Conservation (phyloP, 1,284 basidiomycete species). For the Pseudozyma sp. region DNA sequence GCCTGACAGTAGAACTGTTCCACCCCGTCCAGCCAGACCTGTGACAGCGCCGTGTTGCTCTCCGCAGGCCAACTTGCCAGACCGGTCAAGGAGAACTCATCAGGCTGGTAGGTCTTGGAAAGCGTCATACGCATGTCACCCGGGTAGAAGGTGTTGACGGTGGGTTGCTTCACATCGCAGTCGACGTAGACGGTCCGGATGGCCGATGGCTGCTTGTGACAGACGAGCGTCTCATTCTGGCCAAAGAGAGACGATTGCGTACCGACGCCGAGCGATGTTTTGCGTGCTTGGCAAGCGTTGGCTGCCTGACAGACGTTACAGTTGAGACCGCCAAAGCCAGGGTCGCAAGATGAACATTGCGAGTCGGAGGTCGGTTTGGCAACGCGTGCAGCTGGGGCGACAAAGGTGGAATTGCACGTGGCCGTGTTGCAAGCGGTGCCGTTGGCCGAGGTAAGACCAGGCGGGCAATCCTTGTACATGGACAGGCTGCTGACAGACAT, state of each 20-base stretch:
- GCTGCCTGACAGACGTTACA: constrained; percentile 58
- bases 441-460: constrained; percentile 45
- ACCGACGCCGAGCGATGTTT: constrained; percentile 23
- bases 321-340: constrained; percentile 57
- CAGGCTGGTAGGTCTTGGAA: constrained; percentile 47
- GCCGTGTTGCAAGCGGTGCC: constrained; percentile 50
- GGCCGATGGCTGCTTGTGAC: constrained; percentile 55
- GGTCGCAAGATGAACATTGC: constrained; percentile 47
- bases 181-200: constrained; percentile 51
- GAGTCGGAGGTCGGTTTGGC: constrained; percentile 33
- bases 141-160: constrained; percentile 50
- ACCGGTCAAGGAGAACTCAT: constrained; percentile 43
- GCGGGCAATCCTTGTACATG: constrained; percentile 53
- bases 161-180: constrained; percentile 48
- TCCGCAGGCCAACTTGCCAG: constrained; percentile 46
- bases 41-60: constrained; percentile 49
- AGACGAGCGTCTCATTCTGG: constrained; percentile 44
- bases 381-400: constrained; percentile 36
- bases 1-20: constrained; percentile 65
- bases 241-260: constrained; percentile 29
- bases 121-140: constrained; percentile 55
- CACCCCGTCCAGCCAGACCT: constrained; percentile 56
- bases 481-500: constrained; percentile 48
- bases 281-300: constrained; percentile 43
- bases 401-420: constrained; percentile 56